Percentiles rank a stretch among this genome's conserved stretches.
Evolutionary conservation across 331 rosid species (phyloP).

Genomic region (Saraca asoca): DNA sequence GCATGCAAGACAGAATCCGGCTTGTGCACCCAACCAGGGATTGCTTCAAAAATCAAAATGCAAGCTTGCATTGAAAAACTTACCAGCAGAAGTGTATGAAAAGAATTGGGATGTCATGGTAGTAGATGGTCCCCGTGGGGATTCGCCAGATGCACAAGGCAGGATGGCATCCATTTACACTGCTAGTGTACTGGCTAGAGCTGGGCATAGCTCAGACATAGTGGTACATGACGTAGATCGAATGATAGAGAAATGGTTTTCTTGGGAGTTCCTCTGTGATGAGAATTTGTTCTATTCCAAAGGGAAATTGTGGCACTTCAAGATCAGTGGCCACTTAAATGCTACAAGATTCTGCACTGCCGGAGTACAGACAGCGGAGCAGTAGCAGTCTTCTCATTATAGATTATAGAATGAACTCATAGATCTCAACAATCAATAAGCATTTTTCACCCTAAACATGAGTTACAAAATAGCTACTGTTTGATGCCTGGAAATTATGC

Average conservation of each 20-base stretch:
- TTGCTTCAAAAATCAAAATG: slow-evolving; percentile 65
- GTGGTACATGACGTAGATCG: slow-evolving; percentile 78
- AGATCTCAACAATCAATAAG: slow-evolving; percentile 5
- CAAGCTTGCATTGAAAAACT: slow-evolving; percentile 63
- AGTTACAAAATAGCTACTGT: not conserved
- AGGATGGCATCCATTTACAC: slow-evolving; percentile 82
- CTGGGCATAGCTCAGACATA: slow-evolving; percentile 58
- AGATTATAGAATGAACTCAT: not conserved
- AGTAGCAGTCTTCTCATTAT: slow-evolving; percentile 23
- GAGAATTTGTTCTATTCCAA: slow-evolving; percentile 76
- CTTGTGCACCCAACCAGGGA: slow-evolving; percentile 52
- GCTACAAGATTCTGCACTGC: slow-evolving; percentile 64
- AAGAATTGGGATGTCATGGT: slow-evolving; percentile 75
- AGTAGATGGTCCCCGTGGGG: slow-evolving; percentile 80
- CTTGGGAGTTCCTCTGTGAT: slow-evolving; percentile 89
- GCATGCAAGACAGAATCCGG: slow-evolving; percentile 61
- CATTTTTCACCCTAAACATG: not conserved
- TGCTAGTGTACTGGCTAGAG: slow-evolving; percentile 72
- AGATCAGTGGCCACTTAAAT: slow-evolving; percentile 53
- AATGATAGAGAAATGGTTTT: slow-evolving; percentile 86
- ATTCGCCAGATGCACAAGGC: slow-evolving; percentile 67
- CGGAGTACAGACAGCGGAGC: slow-evolving; percentile 29
- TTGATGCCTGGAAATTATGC: not conserved
- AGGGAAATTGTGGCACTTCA: slow-evolving; percentile 82
- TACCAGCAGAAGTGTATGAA: slow-evolving; percentile 69